Evolutionary conservation across 306 rosid species (phyloP), one percentile per base, ranked within the genome.

Genomic region (Pyrus betulifolia): DNA sequence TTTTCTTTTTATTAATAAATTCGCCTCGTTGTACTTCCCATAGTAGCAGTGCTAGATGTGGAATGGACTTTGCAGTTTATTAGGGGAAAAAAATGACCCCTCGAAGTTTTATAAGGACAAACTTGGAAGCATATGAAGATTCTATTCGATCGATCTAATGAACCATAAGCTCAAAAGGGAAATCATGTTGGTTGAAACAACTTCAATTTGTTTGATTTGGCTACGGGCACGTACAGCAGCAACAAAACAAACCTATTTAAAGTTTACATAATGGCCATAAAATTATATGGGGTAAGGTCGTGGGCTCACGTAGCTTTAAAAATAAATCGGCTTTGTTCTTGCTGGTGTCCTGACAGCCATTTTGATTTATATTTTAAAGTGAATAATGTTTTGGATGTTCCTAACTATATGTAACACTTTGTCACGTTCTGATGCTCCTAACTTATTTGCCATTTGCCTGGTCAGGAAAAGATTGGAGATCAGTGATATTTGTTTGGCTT

Each of bases 221-320:
- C 8, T 35, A 35, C n/a, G 40, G 40, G 40, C 40, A 35, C 40
- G 45, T 22, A 25, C 54, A 75, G 38, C 25, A 23, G 9, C 11
- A 4, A 11, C 63, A 49, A 49, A 17, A 40, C 44, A 40, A 49
- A 49, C 17, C 55, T 14, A 5, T 14, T 21, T 58, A 58, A 58
- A 4, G 1, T 4, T 6, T 58, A 11, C 28, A 58, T 58, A 22
- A n/a, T 58, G 22, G 23, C 13, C 23, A 22, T 58, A n/a, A n/a
- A 22, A 21, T 55, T 25, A 61, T 60, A 45, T 64, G 19, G 19
- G 61, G 25, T 30, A 49, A 51, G 69, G 52, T 59, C 66, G 66
- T 67, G 83, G 66, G 21, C 33, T 80, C 79, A 74, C 66, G 76
- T 58, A 35, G 52, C 18, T 21, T 35, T 57, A 2, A 72, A 72